Evolutionary conservation across 1,139 yeast species (phyloP).

Genomic region (Kodamaea sp.): DNA sequence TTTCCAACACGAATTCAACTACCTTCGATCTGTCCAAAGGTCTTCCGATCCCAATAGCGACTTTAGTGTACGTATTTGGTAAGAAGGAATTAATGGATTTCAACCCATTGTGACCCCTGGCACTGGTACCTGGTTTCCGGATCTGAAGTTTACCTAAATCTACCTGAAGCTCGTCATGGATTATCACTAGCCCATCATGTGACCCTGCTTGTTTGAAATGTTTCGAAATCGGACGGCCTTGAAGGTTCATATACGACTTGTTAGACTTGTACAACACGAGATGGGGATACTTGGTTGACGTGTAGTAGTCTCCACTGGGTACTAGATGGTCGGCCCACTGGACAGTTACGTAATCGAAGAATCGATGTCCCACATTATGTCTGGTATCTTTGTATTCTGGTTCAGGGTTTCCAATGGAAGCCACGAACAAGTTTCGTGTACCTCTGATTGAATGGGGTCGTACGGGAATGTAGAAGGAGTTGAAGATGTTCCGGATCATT

Average conservation of each 20-base stretch:
- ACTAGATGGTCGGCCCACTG: constrained; percentile 24
- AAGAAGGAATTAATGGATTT: constrained; percentile 49
- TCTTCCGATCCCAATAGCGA: constrained; percentile 76
- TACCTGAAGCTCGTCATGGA: constrained; percentile 76
- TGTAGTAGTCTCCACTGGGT: constrained; percentile 16
- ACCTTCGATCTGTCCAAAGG: constrained; percentile 51
- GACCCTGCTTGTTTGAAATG: constrained; percentile 43
- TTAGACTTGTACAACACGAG: constrained; percentile 49
- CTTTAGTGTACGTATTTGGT: constrained; percentile 50
- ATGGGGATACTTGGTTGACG: constrained; percentile 24
- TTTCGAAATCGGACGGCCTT: constrained; percentile 55
- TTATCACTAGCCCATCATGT: constrained; percentile 48
- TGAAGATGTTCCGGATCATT: constrained; percentile 6
- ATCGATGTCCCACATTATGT: constrained; percentile 75
- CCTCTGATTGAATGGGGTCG: constrained; percentile 4
- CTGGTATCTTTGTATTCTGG: constrained; percentile 60
- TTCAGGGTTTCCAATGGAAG: constrained; percentile 83
- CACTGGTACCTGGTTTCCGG: constrained; percentile 55
- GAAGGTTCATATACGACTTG: constrained; percentile 63
- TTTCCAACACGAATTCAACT: constrained; percentile 61
- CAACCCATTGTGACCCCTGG: constrained; percentile 82
- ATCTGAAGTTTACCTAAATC: constrained; percentile 64
- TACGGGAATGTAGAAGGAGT: constrained; percentile 7
- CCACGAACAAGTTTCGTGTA: constrained; percentile 36
- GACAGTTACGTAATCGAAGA: constrained; percentile 36